Evolutionary conservation across 805 yeast genomes (phyloP).

Genomic region (Cyberlindnera samutprakarnensis): DNA sequence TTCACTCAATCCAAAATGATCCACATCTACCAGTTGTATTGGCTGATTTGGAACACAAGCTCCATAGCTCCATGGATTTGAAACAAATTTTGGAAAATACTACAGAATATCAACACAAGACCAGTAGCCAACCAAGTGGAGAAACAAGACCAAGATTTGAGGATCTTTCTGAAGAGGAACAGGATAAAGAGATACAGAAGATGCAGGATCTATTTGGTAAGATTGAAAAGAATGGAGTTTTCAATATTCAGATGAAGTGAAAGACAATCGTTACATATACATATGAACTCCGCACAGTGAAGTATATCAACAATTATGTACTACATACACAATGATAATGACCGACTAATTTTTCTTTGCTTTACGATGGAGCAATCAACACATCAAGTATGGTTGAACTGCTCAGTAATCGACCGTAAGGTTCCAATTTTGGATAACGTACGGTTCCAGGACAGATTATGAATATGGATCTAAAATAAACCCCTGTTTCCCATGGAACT

Average conservation of each 20-base stretch:
- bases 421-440: too few relatives aligned
- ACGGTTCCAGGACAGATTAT: too few relatives aligned
- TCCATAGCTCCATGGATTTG: slow-evolving; percentile 1
- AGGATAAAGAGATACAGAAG: slow-evolving; percentile 20
- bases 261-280: too few relatives aligned
- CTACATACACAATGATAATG: neutral
- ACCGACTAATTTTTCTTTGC: too few relatives aligned
- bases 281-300: too few relatives aligned
- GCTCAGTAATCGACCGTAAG: too few relatives aligned
- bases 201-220: slow-evolving; percentile 18
- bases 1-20: slow-evolving; percentile 9
- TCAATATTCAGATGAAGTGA: slow-evolving; percentile 21
- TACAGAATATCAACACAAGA: slow-evolving; percentile 2
- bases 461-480: too few relatives aligned
- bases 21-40: slow-evolving; percentile 12
- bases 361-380: too few relatives aligned
- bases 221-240: slow-evolving; percentile 21
- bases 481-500: too few relatives aligned
- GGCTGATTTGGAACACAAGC: slow-evolving; percentile 4
- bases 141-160: slow-evolving; percentile 16
- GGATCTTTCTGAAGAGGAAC: slow-evolving; percentile 20
- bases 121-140: neutral
- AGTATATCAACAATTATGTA: neutral
- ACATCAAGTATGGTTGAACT: too few relatives aligned
- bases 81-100: slow-evolving; percentile 3